Evolutionary conservation across 352 stramenopile genomes (phyloP), one percentile per base, ranked within the genome.

Genomic region (Phytopythium boreale): DNA sequence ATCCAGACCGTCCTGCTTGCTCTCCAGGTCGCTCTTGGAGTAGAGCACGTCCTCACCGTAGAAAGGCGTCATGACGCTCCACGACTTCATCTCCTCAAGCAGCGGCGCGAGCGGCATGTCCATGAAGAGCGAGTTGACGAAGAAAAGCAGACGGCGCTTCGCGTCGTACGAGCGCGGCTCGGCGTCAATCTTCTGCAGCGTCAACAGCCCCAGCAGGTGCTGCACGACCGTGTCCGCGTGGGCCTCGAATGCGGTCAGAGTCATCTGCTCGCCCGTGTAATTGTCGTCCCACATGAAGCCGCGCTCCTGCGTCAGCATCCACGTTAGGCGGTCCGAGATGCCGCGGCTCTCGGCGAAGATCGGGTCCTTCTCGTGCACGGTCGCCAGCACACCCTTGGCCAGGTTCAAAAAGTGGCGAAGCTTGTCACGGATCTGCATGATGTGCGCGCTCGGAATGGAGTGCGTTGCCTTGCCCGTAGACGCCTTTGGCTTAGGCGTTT

Each of bases 41-140:
- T 99, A 98, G 41, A 98, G 76, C 12, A 99, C 96, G 67, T 99
- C 95, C 79, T 99, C 97, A 19, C 90, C 97, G 77, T 99, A 99
- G 72, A 98, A 99, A 9, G 97, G 97, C 39, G 97, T 99, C 71
- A 99, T 92, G 53, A 98, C 96, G 65, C 97, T 99, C 93, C 96
- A 99, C 19, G 95, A 99, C 74, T 99, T 98, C 96, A 99, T 99
- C 67, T 99, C 95, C 59, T 98, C 88, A 9, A 99, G 90, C 49
- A 97, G 86, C 17, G 97, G 97, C 15, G 97, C 96, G 61, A 97
- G 75, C 0, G 97, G 97, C 88, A 99, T 98, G 70, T 99, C 97
- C 97, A 99, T 99, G 77, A 99, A 99, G n/a, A 99, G 72, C 61
- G 97, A 99, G 71, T 99, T 99, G 27, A 99, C 95, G 67, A 99